phyloP scores from a whole-genome alignment of 1,284 basidiomycete species.

The Ceratobasidium sp. region DNA sequence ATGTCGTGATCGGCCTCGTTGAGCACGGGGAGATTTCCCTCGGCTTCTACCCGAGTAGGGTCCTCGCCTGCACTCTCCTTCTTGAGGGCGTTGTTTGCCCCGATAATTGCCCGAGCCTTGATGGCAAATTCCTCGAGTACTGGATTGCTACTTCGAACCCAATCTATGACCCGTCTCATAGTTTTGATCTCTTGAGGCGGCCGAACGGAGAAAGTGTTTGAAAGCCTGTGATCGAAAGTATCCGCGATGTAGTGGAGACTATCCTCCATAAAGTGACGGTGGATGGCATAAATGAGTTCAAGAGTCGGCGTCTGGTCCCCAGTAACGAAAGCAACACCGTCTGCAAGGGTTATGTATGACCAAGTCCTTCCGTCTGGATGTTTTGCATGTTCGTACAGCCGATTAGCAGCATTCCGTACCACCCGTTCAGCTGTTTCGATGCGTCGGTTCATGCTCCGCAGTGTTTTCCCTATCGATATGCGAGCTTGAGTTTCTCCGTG shows the following conservation, averaged over 20 bases:
- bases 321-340: slow-evolving; percentile 58
- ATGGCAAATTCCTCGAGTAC: slow-evolving; percentile 62
- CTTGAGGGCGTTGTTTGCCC: slow-evolving; percentile 44
- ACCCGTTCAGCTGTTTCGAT: slow-evolving; percentile 55
- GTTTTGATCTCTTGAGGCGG: slow-evolving; percentile 65
- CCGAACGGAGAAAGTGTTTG: slow-evolving; percentile 71
- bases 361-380: slow-evolving; percentile 59
- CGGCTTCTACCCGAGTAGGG: slow-evolving; percentile 49
- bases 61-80: slow-evolving; percentile 48
- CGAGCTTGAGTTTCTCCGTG: slow-evolving; percentile 58
- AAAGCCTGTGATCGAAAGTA: slow-evolving; percentile 60
- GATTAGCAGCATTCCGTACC: slow-evolving; percentile 48
- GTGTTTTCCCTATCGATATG: slow-evolving; percentile 60
- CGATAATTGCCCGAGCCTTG: slow-evolving; percentile 61
- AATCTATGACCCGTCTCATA: slow-evolving; percentile 60
- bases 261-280: slow-evolving; percentile 73
- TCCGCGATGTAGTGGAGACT: slow-evolving; percentile 69
- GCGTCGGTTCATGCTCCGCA: slow-evolving; percentile 59
- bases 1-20: slow-evolving; percentile 64
- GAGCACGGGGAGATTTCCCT: slow-evolving; percentile 44
- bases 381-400: slow-evolving; percentile 58
- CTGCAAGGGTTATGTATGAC: slow-evolving; percentile 57
- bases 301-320: slow-evolving; percentile 48
- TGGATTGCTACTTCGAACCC: slow-evolving; percentile 57
- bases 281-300: slow-evolving; percentile 66